phyloP scores from a whole-genome alignment of 768 basidiomycete genomes.

The Pisolithus orientalis region DNA sequence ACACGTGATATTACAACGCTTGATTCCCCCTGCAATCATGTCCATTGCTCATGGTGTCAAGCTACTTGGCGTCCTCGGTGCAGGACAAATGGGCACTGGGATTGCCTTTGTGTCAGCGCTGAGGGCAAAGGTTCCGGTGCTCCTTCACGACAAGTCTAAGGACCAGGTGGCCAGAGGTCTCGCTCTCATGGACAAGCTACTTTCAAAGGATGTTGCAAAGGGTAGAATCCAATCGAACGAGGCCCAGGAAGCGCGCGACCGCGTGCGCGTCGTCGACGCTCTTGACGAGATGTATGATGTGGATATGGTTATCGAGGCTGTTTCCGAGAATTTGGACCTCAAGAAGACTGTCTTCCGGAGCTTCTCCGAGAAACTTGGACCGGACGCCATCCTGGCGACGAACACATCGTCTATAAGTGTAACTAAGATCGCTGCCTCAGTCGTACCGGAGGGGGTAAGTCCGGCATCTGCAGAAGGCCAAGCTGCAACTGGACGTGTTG shows the following conservation, averaged over 20 bases:
- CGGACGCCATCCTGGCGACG: constrained; percentile 76
- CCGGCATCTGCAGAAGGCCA: constrained; percentile 60
- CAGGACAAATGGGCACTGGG: constrained; percentile 88
- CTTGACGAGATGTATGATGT: constrained; percentile 65
- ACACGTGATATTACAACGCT: not conserved
- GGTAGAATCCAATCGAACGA: constrained; percentile 63
- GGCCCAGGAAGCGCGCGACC: constrained; percentile 65
- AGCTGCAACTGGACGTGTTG: constrained; percentile 64
- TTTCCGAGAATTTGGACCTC: constrained; percentile 73
- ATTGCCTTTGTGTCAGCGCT: constrained; percentile 86
- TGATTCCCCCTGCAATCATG: not conserved
- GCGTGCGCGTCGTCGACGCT: constrained; percentile 57
- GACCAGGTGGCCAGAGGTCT: constrained; percentile 72
- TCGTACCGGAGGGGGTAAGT: constrained; percentile 51
- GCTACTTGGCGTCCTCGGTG: constrained; percentile 71
- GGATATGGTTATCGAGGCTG: constrained; percentile 93
- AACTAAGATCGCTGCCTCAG: constrained; percentile 85
- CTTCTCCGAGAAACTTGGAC: constrained; percentile 61
- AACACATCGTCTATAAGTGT: constrained; percentile 96
- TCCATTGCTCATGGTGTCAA: constrained; percentile 31
- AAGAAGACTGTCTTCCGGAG: constrained; percentile 74
- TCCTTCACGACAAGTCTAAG: constrained; percentile 75
- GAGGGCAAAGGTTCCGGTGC: constrained; percentile 78
- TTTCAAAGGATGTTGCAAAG: constrained; percentile 87
- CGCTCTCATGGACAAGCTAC: constrained; percentile 68